Evolutionary conservation across 73 alveolate genomes (phyloP).

Genomic region (Symbiodinium natans): DNA sequence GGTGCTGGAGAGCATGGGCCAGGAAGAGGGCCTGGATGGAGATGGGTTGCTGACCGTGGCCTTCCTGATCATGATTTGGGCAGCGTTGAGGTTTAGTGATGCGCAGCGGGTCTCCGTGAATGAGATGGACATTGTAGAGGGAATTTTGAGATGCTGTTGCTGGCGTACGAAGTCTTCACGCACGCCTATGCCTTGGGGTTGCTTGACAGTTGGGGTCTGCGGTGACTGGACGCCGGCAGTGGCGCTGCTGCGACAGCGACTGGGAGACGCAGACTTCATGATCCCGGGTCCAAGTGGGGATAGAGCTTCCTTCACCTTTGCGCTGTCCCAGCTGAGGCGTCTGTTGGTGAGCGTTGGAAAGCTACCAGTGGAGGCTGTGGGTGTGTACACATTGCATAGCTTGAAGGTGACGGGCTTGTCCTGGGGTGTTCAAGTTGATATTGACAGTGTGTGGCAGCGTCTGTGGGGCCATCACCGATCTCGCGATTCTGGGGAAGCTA

Average conservation of each 20-base stretch:
- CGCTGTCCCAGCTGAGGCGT: not conserved
- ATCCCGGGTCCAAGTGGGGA: not conserved
- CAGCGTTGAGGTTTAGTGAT: no score
- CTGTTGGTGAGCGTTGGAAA: not conserved
- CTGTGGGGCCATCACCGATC: constrained; percentile 21
- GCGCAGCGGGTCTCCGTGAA: no score
- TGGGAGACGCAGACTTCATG: not conserved
- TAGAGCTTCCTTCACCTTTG: not conserved
- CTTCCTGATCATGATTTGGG: no score
- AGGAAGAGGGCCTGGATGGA: not conserved
- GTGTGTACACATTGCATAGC: not conserved
- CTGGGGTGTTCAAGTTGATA: not conserved
- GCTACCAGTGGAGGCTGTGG: not conserved
- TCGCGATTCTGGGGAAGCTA: not conserved
- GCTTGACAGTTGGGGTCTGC: not conserved
- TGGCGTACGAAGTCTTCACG: not conserved
- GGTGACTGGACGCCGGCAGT: not conserved
- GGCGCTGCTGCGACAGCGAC: not conserved
- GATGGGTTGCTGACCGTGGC: no score
- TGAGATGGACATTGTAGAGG: not conserved
- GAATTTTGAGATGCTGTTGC: not conserved
- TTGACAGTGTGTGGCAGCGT: not conserved
- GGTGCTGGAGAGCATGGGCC: not conserved
- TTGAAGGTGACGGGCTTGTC: not conserved
- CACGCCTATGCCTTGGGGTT: not conserved